Conservation (phyloP, 139 green algal species). For the Closterium sp. region DNA sequence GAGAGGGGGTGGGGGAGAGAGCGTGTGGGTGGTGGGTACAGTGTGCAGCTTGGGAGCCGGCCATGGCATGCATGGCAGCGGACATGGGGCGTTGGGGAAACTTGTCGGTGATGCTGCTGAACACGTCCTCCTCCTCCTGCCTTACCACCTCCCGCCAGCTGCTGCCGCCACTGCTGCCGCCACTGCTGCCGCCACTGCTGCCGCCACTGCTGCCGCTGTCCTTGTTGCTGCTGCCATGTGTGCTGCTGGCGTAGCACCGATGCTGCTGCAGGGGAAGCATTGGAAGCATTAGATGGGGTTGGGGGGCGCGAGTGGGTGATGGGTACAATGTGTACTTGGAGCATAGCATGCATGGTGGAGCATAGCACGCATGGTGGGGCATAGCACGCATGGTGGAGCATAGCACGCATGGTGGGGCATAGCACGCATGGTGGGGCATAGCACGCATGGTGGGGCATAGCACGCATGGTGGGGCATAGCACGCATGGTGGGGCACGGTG, state of each 20-base stretch:
- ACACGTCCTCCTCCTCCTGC: slow-evolving; percentile 28
- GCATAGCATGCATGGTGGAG: too few relatives aligned
- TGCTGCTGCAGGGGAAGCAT: background rate
- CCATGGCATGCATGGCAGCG: slow-evolving; percentile 61
- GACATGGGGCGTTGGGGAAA: slow-evolving; percentile 86
- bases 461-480: too few relatives aligned
- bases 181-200: background rate
- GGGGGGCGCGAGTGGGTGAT: too few relatives aligned
- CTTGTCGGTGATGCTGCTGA: slow-evolving; percentile 81
- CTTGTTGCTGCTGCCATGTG: background rate
- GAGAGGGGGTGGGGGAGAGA: too few relatives aligned
- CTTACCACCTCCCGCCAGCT: background rate
- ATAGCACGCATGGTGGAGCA: too few relatives aligned
- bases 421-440: too few relatives aligned
- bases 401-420: too few relatives aligned
- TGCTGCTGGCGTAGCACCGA: background rate
- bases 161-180: background rate
- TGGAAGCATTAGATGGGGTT: background rate
- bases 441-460: too few relatives aligned
- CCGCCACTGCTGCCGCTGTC: background rate
- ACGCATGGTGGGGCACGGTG: too few relatives aligned
- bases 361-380: too few relatives aligned
- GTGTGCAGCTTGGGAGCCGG: slow-evolving; percentile 56
- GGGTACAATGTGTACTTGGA: too few relatives aligned
- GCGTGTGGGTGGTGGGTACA: too few relatives aligned